Conservation (phyloP, 1,284 basidiomycete genomes). For the Ustilago hordei region DNA sequence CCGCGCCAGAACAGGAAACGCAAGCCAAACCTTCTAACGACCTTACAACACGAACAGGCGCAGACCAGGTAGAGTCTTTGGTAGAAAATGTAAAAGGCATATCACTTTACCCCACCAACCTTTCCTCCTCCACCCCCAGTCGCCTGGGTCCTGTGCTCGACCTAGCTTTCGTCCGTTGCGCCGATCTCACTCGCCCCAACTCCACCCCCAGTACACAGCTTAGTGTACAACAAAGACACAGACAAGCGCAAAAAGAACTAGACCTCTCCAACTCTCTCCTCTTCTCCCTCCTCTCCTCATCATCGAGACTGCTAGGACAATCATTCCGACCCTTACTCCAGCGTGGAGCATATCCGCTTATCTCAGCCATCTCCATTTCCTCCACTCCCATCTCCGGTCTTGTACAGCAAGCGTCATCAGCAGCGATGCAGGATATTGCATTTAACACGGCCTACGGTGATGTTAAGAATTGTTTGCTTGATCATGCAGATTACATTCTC, state of each 20-base stretch:
- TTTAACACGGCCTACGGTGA: constrained; percentile 59
- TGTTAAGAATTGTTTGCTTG: constrained; percentile 54
- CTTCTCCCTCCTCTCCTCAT: constrained; percentile 46
- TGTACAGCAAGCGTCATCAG: constrained; percentile 24
- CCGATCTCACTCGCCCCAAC: constrained; percentile 19
- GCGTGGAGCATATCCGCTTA: constrained; percentile 56
- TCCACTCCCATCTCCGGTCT: constrained; percentile 15
- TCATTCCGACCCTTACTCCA: constrained; percentile 55
- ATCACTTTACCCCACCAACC: constrained; percentile 18
- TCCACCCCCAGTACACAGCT: constrained; percentile 3
- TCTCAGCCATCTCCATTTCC: constrained; percentile 51
- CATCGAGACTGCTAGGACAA: constrained; percentile 57
- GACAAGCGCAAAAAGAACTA: constrained; percentile 10
- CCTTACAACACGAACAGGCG: neutral
- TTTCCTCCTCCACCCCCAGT: constrained; percentile 14
- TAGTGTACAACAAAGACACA: constrained; percentile 13
- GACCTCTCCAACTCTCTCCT: constrained; percentile 38
- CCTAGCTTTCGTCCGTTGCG: constrained; percentile 43
- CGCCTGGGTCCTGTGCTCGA: constrained; percentile 52
- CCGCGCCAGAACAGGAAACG: neutral
- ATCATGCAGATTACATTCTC: constrained; percentile 66
- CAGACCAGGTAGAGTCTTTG: constrained; percentile 4
- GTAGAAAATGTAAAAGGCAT: constrained; percentile 42
- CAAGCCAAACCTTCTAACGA: neutral
- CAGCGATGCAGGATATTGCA: constrained; percentile 50